Evolutionary conservation across 108 stramenopile genomes (phyloP).

Genomic region (Nannochloropsis oceanica): DNA sequence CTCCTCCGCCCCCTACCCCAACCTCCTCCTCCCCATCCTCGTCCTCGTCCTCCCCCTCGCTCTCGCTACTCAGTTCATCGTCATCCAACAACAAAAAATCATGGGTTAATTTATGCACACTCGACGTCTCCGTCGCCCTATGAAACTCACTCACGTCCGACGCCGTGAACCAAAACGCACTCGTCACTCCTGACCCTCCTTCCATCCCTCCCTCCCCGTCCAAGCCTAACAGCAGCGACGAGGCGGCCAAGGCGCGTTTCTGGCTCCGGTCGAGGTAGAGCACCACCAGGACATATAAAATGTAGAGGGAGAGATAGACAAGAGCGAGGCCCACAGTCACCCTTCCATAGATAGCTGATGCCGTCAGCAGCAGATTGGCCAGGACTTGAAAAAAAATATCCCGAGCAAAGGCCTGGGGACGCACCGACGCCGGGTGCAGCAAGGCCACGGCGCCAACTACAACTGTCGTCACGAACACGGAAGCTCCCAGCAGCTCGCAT

Average conservation of each 20-base stretch:
- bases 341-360: neutral
- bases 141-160: neutral
- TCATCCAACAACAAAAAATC: neutral
- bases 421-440: neutral
- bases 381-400: conserved; percentile 14
- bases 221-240: neutral
- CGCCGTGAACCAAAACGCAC: neutral
- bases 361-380: neutral
- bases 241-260: neutral
- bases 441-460: conserved; percentile 53
- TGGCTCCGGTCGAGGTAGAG: neutral
- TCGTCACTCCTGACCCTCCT: neutral
- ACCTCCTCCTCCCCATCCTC: neutral
- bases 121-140: neutral
- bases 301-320: conserved; percentile 4
- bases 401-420: conserved; percentile 11
- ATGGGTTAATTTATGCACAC: neutral
- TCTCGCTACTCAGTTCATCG: neutral
- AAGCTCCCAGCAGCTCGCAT: conserved; percentile 81
- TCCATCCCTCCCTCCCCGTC: neutral
- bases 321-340: conserved; percentile 3
- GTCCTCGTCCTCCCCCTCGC: neutral
- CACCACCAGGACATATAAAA: conserved; percentile 8
- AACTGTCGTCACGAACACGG: conserved; percentile 70
- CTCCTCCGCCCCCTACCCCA: neutral